A percentile compares a stretch with the other conserved stretches of the same genome.
Evolutionary conservation across 2,329 filamentous ascomycete genomes (phyloP).

Genomic region (Pyricularia grisea): DNA sequence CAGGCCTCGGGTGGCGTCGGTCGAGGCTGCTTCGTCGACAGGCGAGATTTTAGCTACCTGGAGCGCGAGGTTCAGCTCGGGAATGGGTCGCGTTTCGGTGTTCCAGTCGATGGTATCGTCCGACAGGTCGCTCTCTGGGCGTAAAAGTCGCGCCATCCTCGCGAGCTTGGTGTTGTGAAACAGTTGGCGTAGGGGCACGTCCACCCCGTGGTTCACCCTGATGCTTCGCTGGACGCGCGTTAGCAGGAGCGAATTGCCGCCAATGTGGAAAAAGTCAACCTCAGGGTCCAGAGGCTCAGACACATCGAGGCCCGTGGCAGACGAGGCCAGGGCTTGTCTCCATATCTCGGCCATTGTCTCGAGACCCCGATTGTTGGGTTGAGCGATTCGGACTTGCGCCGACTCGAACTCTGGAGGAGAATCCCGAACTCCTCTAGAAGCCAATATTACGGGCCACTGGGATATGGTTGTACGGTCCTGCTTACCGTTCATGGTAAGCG

Average conservation of each 20-base stretch:
- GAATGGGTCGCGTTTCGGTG: constrained; percentile 9
- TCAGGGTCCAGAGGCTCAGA: background rate
- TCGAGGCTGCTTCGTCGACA: background rate
- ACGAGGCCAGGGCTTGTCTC: background rate
- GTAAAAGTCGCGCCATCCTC: background rate
- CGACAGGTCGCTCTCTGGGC: background rate
- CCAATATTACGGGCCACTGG: background rate
- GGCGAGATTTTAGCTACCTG: background rate
- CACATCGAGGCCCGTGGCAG: background rate
- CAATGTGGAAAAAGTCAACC: constrained; percentile 22
- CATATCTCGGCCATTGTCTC: background rate
- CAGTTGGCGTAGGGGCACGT: background rate
- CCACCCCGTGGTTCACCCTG: constrained; percentile 11
- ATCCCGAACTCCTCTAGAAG: background rate
- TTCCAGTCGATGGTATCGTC: constrained; percentile 16
- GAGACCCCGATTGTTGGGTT: background rate
- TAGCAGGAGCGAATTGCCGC: constrained; percentile 16
- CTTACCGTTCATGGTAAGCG: background rate
- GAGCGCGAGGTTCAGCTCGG: background rate
- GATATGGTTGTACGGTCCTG: background rate
- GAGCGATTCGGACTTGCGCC: background rate
- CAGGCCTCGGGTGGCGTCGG: background rate
- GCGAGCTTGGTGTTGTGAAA: background rate
- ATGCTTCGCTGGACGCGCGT: constrained; percentile 20
- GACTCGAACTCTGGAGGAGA: no score